phyloP scores from a whole-genome alignment of 2,329 filamentous ascomycete genomes.

The Colletotrichum graminicola region DNA sequence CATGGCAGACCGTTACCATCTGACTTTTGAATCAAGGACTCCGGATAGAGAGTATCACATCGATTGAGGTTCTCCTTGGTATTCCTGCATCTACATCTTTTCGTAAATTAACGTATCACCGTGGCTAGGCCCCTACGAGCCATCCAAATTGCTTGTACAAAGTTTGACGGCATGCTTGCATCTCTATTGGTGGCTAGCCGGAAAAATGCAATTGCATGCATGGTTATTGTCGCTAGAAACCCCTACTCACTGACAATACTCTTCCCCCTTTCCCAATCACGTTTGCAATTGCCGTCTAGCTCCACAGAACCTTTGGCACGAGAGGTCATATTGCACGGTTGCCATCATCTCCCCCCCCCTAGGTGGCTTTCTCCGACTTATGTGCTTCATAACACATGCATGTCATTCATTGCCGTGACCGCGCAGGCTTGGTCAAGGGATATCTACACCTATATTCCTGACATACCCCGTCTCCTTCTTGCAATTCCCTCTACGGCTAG shows the following conservation, averaged over 20 bases:
- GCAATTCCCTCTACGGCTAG: neutral
- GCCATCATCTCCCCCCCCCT: too few species aligned
- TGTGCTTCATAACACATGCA: neutral
- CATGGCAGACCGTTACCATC: neutral
- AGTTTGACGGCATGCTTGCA: neutral
- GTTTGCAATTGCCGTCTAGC: neutral
- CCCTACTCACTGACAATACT: neutral
- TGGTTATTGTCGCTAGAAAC: neutral
- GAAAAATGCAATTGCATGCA: neutral
- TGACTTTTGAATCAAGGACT: neutral
- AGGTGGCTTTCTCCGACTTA: neutral
- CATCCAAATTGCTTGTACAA: conserved; percentile 2
- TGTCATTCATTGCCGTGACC: conserved; percentile 14
- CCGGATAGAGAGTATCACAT: conserved; percentile 11
- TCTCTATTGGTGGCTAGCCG: neutral
- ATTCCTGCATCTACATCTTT: conserved; percentile 13
- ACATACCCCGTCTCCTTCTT: neutral
- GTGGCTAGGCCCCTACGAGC: neutral
- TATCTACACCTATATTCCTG: neutral
- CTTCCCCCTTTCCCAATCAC: neutral
- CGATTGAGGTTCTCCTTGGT: neutral
- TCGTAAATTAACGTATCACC: conserved; percentile 37
- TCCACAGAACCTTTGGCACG: neutral
- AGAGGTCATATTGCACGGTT: neutral
- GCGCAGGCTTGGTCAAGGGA: neutral